These are phyloP conservation scores for Dendryphion nanum DNA, from an alignment of 2,329 filamentous ascomycete species.

Conservation along the genomic window DNA sequence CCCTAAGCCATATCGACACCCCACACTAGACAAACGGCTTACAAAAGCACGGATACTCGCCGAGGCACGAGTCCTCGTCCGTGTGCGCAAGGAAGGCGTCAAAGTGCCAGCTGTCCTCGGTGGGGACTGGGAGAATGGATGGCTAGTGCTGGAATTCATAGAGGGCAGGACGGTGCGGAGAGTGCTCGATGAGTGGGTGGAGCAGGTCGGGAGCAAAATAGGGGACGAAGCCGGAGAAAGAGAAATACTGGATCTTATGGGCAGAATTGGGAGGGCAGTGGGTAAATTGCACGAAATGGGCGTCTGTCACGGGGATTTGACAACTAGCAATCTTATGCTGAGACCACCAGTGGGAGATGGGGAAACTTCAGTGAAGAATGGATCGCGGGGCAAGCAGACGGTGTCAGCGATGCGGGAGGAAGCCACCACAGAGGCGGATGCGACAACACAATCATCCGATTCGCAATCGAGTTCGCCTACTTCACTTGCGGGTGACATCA, in stretches of 20 bases:
- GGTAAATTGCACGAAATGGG: constrained; percentile 79
- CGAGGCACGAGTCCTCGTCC: constrained; percentile 81
- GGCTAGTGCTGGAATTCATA: constrained; percentile 52
- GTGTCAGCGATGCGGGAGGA: constrained; percentile 20
- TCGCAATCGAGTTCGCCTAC: constrained; percentile 10
- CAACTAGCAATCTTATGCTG: constrained; percentile 95
- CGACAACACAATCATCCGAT: background rate
- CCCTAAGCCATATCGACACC: constrained; percentile 87
- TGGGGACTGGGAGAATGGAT: constrained; percentile 59
- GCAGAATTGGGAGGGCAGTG: constrained; percentile 67
- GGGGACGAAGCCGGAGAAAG: constrained; percentile 15
- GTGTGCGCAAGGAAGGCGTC: constrained; percentile 76
- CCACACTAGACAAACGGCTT: constrained; percentile 80
- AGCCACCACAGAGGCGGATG: constrained; percentile 14
- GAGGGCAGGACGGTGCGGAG: constrained; percentile 68
- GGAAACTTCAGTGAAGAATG: background rate
- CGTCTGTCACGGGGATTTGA: constrained; percentile 91
- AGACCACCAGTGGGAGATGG: constrained; percentile 1
- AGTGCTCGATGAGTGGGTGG: constrained; percentile 67
- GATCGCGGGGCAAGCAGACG: constrained; percentile 11
- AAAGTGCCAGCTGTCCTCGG: constrained; percentile 79
- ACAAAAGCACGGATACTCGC: constrained; percentile 84
- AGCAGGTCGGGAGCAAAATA: constrained; percentile 21
- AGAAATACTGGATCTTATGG: constrained; percentile 57
- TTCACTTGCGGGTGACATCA: constrained; percentile 66